Evolutionary conservation across 2,329 filamentous ascomycete species (phyloP).

Genomic region (Aspergillus sp.): DNA sequence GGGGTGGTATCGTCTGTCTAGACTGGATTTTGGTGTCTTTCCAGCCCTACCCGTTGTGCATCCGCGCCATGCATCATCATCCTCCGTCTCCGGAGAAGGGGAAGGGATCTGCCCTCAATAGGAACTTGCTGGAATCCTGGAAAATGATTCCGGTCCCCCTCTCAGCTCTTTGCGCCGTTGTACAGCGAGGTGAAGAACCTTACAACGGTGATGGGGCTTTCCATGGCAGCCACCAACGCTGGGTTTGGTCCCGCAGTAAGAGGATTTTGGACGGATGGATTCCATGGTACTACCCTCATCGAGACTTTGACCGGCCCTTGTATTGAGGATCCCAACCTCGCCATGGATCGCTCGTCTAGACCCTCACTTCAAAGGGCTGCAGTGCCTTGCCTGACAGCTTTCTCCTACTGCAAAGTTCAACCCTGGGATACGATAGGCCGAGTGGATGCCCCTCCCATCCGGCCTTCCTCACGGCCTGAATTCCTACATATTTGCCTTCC

Average conservation of each 20-base stretch:
- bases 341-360: conserved; percentile 8
- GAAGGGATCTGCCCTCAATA: neutral
- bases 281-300: conserved; percentile 7
- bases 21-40: too few relatives aligned
- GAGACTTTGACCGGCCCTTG: conserved; percentile 12
- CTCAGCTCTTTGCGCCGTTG: neutral
- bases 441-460: conserved; percentile 2
- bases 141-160: conserved; percentile 4
- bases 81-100: too few relatives aligned
- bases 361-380: conserved; percentile 1
- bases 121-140: neutral
- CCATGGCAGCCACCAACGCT: neutral
- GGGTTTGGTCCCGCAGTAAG: neutral
- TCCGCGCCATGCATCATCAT: too few relatives aligned
- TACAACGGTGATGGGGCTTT: neutral
- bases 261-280: conserved; percentile 3
- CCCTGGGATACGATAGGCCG: neutral
- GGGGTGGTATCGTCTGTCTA: too few relatives aligned
- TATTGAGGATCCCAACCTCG: conserved; percentile 5
- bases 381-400: conserved; percentile 11
- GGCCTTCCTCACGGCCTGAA: neutral
- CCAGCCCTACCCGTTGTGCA: too few relatives aligned
- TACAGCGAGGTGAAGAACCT: neutral
- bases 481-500: conserved; percentile 1
- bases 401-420: neutral